Percentiles rank a stretch among this genome's conserved stretches.
These are phyloP conservation scores for Beauveria rudraprayagi DNA, from an alignment of 2,329 filamentous ascomycete genomes.

Conservation along the genomic window DNA sequence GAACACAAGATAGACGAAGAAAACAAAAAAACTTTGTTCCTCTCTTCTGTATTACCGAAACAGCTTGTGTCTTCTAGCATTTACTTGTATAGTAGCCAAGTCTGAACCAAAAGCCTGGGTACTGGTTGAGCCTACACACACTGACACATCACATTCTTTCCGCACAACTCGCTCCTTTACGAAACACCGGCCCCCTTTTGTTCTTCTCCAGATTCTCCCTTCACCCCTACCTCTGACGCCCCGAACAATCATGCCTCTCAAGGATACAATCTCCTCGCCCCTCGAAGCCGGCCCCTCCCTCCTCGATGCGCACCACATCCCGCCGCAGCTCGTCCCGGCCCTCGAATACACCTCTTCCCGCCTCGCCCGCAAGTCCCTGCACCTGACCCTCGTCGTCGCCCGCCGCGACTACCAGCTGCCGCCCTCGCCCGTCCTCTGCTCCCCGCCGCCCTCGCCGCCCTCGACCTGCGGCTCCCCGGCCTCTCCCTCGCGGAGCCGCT, in stretches of 20 bases:
- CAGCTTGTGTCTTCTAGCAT: conserved; percentile 10
- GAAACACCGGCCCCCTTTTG: neutral
- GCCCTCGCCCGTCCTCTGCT: conserved; percentile 15
- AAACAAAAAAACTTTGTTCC: no score
- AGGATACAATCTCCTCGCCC: conserved; percentile 52
- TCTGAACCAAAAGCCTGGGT: neutral
- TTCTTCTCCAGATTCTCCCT: neutral
- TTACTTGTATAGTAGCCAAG: conserved; percentile 5
- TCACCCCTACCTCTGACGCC: neutral
- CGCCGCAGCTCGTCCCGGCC: conserved; percentile 43
- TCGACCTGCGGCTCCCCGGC: conserved; percentile 18
- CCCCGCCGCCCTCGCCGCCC: conserved; percentile 8
- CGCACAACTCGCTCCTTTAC: neutral
- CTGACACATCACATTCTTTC: neutral
- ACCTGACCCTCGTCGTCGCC: conserved; percentile 51
- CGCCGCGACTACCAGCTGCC: conserved; percentile 49
- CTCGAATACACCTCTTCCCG: conserved; percentile 51
- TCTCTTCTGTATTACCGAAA: neutral
- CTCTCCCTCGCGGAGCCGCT: conserved; percentile 18
- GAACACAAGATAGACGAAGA: neutral
- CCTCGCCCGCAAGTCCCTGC: conserved; percentile 46
- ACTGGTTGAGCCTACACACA: neutral
- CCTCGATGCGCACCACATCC: conserved; percentile 50
- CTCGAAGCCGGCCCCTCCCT: conserved; percentile 55
- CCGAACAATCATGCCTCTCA: conserved; percentile 35